Conservation (phyloP, 768 basidiomycete genomes). For the Collybia sp. region DNA sequence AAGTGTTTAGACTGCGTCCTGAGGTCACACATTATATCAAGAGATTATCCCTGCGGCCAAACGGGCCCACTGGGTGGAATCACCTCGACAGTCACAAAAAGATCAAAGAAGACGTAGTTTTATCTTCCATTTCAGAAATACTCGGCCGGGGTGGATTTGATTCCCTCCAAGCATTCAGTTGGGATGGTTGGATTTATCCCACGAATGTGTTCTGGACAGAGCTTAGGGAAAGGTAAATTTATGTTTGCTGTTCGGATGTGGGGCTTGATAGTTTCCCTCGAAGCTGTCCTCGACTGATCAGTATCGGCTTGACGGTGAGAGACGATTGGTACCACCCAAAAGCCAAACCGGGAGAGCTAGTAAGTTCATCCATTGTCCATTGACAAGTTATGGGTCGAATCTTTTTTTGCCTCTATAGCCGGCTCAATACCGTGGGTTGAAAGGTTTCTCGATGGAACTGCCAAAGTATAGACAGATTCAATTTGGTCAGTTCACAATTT, state of each 20-base stretch:
- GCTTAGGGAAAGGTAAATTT: constrained; percentile 9
- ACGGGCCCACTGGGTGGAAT: constrained; percentile 7
- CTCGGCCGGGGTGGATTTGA: constrained; percentile 6
- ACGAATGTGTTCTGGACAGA: constrained; percentile 11
- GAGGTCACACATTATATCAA: constrained; percentile 1
- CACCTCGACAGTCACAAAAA: constrained; percentile 2
- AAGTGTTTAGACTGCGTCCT: constrained; percentile 2
- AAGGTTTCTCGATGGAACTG: constrained; percentile 8
- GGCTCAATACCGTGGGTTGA: constrained; percentile 10
- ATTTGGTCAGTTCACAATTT: not conserved
- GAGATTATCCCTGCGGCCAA: constrained; percentile 7
- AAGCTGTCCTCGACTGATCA: constrained; percentile 12
- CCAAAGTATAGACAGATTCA: constrained; percentile 6
- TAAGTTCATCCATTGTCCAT: not conserved
- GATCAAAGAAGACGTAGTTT: constrained; percentile 6
- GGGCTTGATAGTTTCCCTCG: not conserved
- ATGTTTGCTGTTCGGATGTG: not conserved
- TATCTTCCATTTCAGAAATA: constrained; percentile 8
- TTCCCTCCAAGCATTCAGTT: constrained; percentile 9
- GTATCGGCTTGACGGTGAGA: constrained; percentile 12
- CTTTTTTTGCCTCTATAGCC: constrained; percentile 3
- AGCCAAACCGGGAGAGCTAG: constrained; percentile 8
- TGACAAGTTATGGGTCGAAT: not conserved
- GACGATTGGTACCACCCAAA: constrained; percentile 5
- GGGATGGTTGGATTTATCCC: constrained; percentile 14